phyloP scores from a whole-genome alignment of 768 basidiomycete genomes.

The Leccinum aurantiacum region DNA sequence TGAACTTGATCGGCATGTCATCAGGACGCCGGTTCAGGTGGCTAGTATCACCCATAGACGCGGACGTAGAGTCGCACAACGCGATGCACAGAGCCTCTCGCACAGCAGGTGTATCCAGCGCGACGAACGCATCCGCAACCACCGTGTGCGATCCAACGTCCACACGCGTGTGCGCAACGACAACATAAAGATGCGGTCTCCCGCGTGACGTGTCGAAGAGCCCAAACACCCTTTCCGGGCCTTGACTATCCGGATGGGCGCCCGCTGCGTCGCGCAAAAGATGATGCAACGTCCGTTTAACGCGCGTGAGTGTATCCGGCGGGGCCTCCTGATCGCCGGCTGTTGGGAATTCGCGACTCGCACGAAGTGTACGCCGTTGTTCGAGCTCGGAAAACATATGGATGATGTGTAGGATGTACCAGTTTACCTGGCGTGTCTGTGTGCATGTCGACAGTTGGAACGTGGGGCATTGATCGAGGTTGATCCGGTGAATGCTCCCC shows the following conservation, averaged over 20 bases:
- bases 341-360: too few species aligned
- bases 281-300: conserved; percentile 34
- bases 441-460: conserved; percentile 23
- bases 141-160: conserved; percentile 46
- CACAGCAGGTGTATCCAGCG: conserved; percentile 31
- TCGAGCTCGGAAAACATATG: conserved; percentile 28
- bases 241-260: conserved; percentile 5
- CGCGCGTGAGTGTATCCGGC: conserved; percentile 21
- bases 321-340: background rate
- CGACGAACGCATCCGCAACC: conserved; percentile 48
- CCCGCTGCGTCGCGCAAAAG: conserved; percentile 23
- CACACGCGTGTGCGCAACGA: conserved; percentile 45
- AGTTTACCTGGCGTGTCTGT: conserved; percentile 11
- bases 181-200: conserved; percentile 39
- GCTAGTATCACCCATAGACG: too few species aligned
- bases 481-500: conserved; percentile 43
- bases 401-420: conserved; percentile 31
- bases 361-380: background rate
- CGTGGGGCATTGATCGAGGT: conserved; percentile 35
- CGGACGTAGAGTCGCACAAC: background rate
- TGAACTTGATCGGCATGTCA: conserved; percentile 9
- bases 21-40: background rate
- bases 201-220: conserved; percentile 16
- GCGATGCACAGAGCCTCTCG: background rate
- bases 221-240: conserved; percentile 14